Conservation (phyloP, 176 grass and related monocot genomes). For the Urochloa ruziziensis region DNA sequence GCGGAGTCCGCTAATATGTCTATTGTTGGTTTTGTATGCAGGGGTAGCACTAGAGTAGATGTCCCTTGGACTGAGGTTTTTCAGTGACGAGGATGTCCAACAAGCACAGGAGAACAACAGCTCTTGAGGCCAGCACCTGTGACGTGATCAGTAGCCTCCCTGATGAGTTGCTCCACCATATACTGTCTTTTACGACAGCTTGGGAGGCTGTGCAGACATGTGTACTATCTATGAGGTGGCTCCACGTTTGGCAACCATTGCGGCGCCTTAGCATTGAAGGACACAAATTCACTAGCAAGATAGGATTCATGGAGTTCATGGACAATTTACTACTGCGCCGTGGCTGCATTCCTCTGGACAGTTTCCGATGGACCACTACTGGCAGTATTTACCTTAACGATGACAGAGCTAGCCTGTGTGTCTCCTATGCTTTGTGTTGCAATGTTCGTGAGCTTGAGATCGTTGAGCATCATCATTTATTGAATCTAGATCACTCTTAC, state of each 20-base stretch:
- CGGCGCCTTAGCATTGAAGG: neutral
- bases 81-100: too few relatives aligned
- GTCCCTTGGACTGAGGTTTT: too few relatives aligned
- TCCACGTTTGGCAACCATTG: neutral
- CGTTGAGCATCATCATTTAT: neutral
- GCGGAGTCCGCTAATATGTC: neutral
- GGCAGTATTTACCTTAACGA: neutral
- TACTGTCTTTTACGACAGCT: too few relatives aligned
- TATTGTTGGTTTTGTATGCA: too few relatives aligned
- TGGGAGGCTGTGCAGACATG: too few relatives aligned
- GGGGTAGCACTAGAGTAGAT: too few relatives aligned
- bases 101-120: too few relatives aligned
- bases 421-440: neutral
- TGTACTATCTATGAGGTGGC: neutral
- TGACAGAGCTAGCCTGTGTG: neutral
- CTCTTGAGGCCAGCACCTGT: too few relatives aligned
- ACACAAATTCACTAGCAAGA: neutral
- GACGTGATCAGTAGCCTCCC: too few relatives aligned
- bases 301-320: neutral
- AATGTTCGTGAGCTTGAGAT: neutral
- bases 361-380: neutral
- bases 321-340: neutral
- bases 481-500: neutral
- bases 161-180: too few relatives aligned
- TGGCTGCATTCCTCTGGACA: neutral